Conservation (phyloP, 257 asterid species). For the Striga asiatica region DNA sequence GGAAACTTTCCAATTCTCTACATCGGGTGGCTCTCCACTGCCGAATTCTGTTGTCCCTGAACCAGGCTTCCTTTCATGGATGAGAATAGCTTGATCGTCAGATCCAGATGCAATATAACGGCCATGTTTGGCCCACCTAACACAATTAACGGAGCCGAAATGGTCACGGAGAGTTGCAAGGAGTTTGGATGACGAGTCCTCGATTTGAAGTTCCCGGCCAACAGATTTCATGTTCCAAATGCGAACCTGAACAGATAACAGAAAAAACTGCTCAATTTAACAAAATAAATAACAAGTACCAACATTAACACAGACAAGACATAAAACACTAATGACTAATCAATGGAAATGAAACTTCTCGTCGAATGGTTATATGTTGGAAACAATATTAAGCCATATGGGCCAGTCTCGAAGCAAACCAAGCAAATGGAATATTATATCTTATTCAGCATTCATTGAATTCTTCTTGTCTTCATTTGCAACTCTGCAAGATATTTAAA, state of each 20-base stretch:
- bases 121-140: conserved; percentile 97
- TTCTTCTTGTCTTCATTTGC: too few relatives aligned
- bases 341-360: too few relatives aligned
- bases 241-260: conserved; percentile 61
- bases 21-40: conserved; percentile 95
- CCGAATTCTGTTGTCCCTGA: conserved; percentile 94
- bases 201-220: conserved; percentile 47
- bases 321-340: neutral
- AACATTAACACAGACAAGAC: neutral
- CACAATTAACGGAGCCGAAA: conserved; percentile 97
- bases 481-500: too few relatives aligned
- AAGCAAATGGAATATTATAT: too few relatives aligned
- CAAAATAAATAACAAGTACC: neutral
- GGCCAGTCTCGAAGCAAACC: too few relatives aligned
- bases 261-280: too few relatives aligned
- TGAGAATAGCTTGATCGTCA: conserved; percentile 88
- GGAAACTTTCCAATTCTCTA: conserved; percentile 93
- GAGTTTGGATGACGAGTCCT: conserved; percentile 57
- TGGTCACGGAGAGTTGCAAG: conserved; percentile 91
- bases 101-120: conserved; percentile 95
- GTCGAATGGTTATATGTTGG: too few relatives aligned
- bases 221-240: conserved; percentile 89
- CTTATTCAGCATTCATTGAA: too few relatives aligned
- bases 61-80: conserved; percentile 96
- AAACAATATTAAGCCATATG: too few relatives aligned